phyloP scores from a whole-genome alignment of 164 flowering plant genomes.

The Dillenia suffruticosa region DNA sequence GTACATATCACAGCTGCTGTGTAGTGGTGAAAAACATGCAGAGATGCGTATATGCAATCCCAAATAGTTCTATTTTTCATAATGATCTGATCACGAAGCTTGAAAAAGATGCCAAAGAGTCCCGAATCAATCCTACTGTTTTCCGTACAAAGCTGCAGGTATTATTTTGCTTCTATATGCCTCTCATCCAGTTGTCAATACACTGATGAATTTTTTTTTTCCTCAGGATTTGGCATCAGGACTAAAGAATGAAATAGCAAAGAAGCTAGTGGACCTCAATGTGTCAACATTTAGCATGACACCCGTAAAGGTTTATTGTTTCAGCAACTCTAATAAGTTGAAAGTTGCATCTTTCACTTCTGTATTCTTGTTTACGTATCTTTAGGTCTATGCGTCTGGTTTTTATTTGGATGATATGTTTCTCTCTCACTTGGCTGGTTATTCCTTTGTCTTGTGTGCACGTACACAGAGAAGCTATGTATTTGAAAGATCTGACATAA shows the following conservation, averaged over 20 bases:
- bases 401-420: background rate
- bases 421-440: background rate
- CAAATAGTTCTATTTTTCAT: conserved; percentile 47
- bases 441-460: background rate
- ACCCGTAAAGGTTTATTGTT: conserved; percentile 79
- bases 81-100: conserved; percentile 48
- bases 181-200: background rate
- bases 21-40: conserved; percentile 86
- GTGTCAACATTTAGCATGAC: conserved; percentile 82
- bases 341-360: background rate
- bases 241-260: conserved; percentile 64
- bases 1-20: conserved; percentile 78
- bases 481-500: conserved; percentile 81
- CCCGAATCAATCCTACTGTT: conserved; percentile 38
- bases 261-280: conserved; percentile 56
- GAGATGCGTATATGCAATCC: conserved; percentile 90
- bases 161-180: conserved; percentile 2
- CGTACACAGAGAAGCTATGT: conserved; percentile 74
- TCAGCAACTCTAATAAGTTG: background rate
- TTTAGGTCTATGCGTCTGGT: conserved; percentile 1
- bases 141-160: conserved; percentile 67
- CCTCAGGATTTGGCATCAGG: conserved; percentile 72
- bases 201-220: conserved; percentile 4
- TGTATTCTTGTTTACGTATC: background rate
- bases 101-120: conserved; percentile 55